Percentiles rank a stretch among this genome's conserved stretches.
phyloP scores from a whole-genome alignment of 2,329 filamentous ascomycete species.

The Nemania sp. region DNA sequence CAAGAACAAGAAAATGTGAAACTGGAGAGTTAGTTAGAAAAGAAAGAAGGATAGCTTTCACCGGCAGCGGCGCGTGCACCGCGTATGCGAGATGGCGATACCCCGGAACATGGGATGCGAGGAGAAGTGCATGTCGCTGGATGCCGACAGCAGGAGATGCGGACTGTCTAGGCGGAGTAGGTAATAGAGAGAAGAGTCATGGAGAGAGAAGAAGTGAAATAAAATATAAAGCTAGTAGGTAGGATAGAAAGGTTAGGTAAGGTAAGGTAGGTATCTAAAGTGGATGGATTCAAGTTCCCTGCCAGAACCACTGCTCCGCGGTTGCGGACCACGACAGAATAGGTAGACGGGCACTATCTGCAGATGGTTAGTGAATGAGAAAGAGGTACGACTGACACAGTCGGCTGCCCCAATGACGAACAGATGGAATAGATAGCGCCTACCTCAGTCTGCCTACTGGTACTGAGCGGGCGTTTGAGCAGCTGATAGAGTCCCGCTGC shows the following conservation, averaged over 20 bases:
- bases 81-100: slow-evolving; percentile 37
- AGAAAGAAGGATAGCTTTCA: slow-evolving; percentile 16
- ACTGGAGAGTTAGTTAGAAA: too few relatives aligned
- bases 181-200: background rate
- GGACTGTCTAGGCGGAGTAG: background rate
- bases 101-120: slow-evolving; percentile 38
- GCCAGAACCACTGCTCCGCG: background rate
- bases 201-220: background rate
- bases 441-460: background rate
- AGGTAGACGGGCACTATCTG: too few relatives aligned
- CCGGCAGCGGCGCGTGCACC: slow-evolving; percentile 30
- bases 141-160: slow-evolving; percentile 21
- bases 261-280: background rate
- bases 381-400: slow-evolving; percentile 12
- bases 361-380: background rate
- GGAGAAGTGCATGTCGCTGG: slow-evolving; percentile 39
- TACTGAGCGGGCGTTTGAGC: background rate
- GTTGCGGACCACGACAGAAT: background rate
- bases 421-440: background rate
- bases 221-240: background rate
- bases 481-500: slow-evolving; percentile 1
- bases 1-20: too few relatives aligned
- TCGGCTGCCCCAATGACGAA: slow-evolving; percentile 29
- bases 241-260: background rate
- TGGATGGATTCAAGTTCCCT: background rate